Evolutionary conservation across 2,329 filamentous ascomycete species (phyloP).

Genomic region (Diaporthe amygdali): DNA sequence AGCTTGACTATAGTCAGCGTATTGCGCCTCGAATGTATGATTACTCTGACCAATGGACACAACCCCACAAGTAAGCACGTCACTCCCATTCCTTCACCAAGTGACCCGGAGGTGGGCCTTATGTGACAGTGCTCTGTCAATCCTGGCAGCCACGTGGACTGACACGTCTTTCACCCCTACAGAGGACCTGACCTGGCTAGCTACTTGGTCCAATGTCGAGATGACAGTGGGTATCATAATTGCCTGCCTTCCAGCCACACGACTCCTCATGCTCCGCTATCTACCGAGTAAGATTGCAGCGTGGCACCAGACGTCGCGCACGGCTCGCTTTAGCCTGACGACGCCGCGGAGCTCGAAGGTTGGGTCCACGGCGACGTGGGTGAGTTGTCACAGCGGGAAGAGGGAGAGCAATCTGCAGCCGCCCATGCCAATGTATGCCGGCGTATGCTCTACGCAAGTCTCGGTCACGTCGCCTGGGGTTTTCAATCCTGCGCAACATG

Average conservation of each 20-base stretch:
- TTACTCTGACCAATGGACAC: conserved; percentile 31
- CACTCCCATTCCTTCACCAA: background rate
- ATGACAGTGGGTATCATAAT: conserved; percentile 17
- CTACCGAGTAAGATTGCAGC: background rate
- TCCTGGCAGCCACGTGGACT: background rate
- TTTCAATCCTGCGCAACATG: too few species aligned
- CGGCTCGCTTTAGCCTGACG: background rate
- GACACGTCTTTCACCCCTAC: background rate
- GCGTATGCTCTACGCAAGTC: background rate
- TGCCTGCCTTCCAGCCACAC: conserved; percentile 16
- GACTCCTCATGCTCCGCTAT: background rate
- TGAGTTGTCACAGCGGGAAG: background rate
- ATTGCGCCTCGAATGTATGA: conserved; percentile 35
- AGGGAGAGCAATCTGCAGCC: background rate
- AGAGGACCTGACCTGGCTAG: conserved; percentile 7
- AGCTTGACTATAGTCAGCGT: conserved; percentile 40
- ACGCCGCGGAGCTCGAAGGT: background rate
- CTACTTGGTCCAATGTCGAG: conserved; percentile 9
- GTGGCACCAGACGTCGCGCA: background rate
- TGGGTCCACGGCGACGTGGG: background rate
- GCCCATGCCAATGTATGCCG: background rate
- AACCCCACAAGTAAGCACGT: conserved; percentile 32
- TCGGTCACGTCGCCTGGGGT: background rate
- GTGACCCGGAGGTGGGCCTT: background rate
- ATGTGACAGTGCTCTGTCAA: background rate